phyloP scores from a whole-genome alignment of 2,329 filamentous ascomycete species.

The Ceratocystis albifundus region DNA sequence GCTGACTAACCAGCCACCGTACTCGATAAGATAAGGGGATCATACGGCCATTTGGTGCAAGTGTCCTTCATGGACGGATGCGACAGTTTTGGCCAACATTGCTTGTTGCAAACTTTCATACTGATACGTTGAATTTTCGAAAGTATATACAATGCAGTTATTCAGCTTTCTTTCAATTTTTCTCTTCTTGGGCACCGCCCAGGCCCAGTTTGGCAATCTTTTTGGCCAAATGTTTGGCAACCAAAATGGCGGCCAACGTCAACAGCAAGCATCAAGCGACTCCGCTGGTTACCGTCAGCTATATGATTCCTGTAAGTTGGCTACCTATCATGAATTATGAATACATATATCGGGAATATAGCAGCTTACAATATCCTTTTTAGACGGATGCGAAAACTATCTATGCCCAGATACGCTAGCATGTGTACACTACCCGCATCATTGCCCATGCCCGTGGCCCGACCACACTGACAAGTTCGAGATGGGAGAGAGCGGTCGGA shows the following conservation, averaged over 20 bases:
- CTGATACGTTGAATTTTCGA: neutral
- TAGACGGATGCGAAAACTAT: constrained; percentile 83
- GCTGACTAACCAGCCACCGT: constrained; percentile 19
- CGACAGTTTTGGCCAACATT: constrained; percentile 5
- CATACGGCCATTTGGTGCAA: constrained; percentile 7
- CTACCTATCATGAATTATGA: neutral
- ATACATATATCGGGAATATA: neutral
- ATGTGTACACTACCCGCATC: constrained; percentile 92
- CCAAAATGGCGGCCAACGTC: constrained; percentile 38
- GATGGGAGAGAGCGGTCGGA: constrained; percentile 55
- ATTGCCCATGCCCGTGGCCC: constrained; percentile 85
- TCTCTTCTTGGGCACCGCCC: constrained; percentile 28
- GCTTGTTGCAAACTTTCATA: neutral
- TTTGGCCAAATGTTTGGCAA: constrained; percentile 94
- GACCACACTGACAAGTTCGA: constrained; percentile 67
- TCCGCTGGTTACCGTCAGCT: constrained; percentile 63
- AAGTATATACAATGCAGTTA: neutral
- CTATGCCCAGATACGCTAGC: constrained; percentile 88
- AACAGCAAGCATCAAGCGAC: constrained; percentile 76
- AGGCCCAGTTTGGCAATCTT: constrained; percentile 76
- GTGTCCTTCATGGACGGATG: neutral
- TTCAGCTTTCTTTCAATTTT: constrained; percentile 19
- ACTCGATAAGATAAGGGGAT: constrained; percentile 21
- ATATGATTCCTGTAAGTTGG: constrained; percentile 51
- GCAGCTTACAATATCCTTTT: neutral